A percentile compares a stretch with the other conserved stretches of the same genome.
Evolutionary conservation across 805 yeast genomes (phyloP).

Genomic region (Teunomyces atbi): DNA sequence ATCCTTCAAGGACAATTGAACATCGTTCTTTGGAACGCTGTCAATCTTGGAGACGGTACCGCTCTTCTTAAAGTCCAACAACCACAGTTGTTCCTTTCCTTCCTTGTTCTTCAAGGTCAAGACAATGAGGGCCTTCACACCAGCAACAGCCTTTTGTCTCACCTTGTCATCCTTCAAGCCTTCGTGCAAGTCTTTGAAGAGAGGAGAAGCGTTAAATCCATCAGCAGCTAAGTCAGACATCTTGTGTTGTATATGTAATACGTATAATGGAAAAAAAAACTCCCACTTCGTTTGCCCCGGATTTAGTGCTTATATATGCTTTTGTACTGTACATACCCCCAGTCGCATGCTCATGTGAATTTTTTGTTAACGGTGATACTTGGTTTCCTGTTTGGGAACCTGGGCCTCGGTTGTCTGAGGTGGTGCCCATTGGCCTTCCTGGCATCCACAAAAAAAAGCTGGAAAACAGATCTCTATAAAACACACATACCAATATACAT

Average conservation of each 20-base stretch:
- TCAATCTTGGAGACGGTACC: slow-evolving; percentile 47
- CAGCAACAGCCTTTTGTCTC: slow-evolving; percentile 39
- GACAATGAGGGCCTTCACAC: slow-evolving; percentile 60
- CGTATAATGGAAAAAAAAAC: not conserved
- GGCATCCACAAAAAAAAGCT: not conserved
- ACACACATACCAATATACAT: no score
- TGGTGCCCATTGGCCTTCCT: no score
- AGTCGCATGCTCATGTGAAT: not conserved
- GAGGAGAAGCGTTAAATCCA: slow-evolving; percentile 45
- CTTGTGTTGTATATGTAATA: not conserved
- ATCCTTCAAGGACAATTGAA: slow-evolving; percentile 63
- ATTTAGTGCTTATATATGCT: slow-evolving; percentile 4
- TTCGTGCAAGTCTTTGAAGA: slow-evolving; percentile 38
- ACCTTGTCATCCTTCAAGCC: slow-evolving; percentile 36
- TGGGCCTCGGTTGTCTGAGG: slow-evolving; percentile 2
- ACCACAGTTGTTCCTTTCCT: slow-evolving; percentile 61
- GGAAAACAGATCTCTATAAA: no score
- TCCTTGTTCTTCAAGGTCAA: slow-evolving; percentile 66
- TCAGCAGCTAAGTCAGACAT: slow-evolving; percentile 29
- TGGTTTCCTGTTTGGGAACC: slow-evolving; percentile 1
- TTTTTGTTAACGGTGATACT: not conserved
- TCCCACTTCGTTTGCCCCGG: not conserved
- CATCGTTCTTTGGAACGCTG: slow-evolving; percentile 54
- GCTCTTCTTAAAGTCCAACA: slow-evolving; percentile 60
- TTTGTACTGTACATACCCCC: not conserved